Evolutionary conservation across 768 basidiomycete genomes (phyloP), one percentile per base, ranked within the genome.

Genomic region (Russula foetens): DNA sequence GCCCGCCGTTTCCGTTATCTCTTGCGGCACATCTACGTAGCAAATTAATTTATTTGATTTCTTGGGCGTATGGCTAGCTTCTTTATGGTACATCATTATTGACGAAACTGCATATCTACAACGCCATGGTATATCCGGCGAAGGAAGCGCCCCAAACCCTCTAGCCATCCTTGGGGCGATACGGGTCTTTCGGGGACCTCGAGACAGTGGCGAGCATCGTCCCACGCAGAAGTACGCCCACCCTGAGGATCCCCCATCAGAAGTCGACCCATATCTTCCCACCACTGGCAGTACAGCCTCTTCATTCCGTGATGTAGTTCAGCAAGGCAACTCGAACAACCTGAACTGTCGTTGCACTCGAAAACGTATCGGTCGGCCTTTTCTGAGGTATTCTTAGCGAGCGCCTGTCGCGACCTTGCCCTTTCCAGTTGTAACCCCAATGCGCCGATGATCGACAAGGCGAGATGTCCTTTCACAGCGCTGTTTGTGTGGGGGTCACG

Each of bases 291-390:
- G 7, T 64, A 64, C 44, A 56, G 23, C 11, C 60, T 46, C 63
- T 1, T 64, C 63, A 64, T 56, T 24, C 39, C 63, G 17, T 24
- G 63, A 26, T 62, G 60, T 19, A 64, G 63, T 53, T 64, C 60
- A 14, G 7, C 8, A 33, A 62, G 53, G 38, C 63, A 64, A 33
- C 14, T 38, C 43, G n/a, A 45, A 38, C 63, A 64, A n/a, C 53
- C 48, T 28, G 44, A 12, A 23, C 39, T 46, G 2, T 47, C 49
- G 3, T 28, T 21, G n/a, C 21, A 19, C 14, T 35, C 62, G 21
- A 21, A 15, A 38, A n/a, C 9, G 12, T 49, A 46, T 33, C 19
- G 43, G 17, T 43, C 49, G 14, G 17, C 28, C 38, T 38, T 41
- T 31, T 41, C 17, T 17, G 54, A 41, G n/a, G 8, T 26, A 19